Evolutionary conservation across 2,329 filamentous ascomycete genomes (phyloP).

Genomic region (Exophiala viscosa): DNA sequence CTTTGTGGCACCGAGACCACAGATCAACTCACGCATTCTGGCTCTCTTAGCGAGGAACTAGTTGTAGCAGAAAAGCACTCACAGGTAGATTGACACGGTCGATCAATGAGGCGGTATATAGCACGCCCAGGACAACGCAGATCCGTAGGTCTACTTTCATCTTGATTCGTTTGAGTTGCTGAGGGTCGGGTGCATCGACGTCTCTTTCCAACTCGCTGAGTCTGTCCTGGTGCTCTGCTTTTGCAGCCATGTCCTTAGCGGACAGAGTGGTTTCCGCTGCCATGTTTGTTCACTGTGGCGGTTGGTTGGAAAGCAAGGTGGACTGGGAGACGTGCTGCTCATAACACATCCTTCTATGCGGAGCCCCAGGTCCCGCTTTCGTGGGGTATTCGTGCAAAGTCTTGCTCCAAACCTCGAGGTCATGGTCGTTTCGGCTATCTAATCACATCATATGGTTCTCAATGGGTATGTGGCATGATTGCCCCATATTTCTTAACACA

Average conservation of each 20-base stretch:
- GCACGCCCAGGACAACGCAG: conserved; percentile 6
- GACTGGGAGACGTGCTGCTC: background rate
- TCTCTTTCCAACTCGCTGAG: background rate
- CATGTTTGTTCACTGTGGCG: background rate
- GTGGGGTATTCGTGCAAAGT: background rate
- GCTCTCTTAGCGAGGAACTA: background rate
- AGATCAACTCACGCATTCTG: background rate
- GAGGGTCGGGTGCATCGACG: background rate
- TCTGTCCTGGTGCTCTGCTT: conserved; percentile 2
- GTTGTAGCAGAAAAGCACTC: background rate
- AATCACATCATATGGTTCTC: background rate
- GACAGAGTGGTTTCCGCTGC: background rate
- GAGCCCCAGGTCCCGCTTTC: background rate
- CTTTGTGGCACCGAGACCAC: background rate
- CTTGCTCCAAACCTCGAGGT: background rate
- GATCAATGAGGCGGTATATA: conserved; percentile 4
- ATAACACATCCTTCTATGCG: background rate
- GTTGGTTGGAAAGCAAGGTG: background rate
- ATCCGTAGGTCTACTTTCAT: conserved; percentile 6
- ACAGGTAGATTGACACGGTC: conserved; percentile 13
- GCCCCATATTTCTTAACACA: background rate
- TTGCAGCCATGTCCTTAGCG: background rate
- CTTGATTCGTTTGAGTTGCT: conserved; percentile 1
- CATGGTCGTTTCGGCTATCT: background rate
- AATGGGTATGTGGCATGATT: background rate